A percentile compares a stretch with the other conserved stretches of the same genome.
Evolutionary conservation across 306 rosid species (phyloP).

Genomic region (Cucurbita moschata): DNA sequence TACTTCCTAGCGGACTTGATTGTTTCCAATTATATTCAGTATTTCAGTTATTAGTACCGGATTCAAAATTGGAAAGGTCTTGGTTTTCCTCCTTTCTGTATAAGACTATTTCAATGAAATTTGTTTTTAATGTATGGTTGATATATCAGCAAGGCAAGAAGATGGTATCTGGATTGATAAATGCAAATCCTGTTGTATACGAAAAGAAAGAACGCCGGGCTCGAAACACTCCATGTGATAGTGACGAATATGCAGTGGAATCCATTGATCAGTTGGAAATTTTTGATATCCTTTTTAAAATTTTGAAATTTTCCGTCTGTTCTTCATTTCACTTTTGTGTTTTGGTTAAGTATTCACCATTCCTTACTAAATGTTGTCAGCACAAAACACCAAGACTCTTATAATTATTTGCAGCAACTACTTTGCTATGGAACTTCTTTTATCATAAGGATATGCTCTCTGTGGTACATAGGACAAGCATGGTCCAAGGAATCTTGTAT

Average conservation of each 20-base stretch:
- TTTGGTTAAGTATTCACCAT: neutral
- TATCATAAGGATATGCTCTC: neutral
- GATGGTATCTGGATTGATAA: constrained; percentile 66
- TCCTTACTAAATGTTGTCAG: neutral
- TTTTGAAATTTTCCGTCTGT: neutral
- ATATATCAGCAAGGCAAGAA: neutral
- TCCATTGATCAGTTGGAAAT: constrained; percentile 64
- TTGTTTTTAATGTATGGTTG: neutral
- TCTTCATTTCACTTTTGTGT: neutral
- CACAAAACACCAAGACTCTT: neutral
- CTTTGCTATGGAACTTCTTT: neutral
- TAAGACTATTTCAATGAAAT: too few relatives aligned
- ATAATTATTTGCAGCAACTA: neutral
- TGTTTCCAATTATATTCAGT: too few relatives aligned
- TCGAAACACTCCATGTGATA: constrained; percentile 26
- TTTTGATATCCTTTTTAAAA: constrained; percentile 66
- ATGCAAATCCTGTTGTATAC: constrained; percentile 67
- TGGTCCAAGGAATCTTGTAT: neutral
- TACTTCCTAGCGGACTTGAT: too few relatives aligned
- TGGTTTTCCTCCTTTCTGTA: too few relatives aligned
- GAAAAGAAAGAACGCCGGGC: constrained; percentile 68
- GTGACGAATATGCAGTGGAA: constrained; percentile 37
- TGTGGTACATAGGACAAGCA: neutral
- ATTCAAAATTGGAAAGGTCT: too few relatives aligned
- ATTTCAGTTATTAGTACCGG: too few relatives aligned